Conservation (phyloP, 371 early-diverging fungal genomes). For the Syncephalastrum racemosum region DNA sequence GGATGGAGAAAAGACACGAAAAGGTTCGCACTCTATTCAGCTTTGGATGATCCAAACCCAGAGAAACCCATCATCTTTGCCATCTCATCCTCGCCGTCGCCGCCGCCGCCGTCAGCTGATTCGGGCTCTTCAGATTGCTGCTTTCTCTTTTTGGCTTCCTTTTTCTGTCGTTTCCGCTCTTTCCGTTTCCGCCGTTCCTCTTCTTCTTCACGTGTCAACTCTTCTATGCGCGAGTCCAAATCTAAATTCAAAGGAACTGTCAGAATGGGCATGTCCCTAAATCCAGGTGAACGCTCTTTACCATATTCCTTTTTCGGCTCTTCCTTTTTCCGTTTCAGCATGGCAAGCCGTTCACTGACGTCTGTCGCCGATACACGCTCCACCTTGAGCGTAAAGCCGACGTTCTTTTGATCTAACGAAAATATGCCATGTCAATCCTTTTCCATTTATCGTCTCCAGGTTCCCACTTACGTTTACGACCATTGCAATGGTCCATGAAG, state of each 20-base stretch:
- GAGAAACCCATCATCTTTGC: constrained; percentile 54
- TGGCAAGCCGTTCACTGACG: constrained; percentile 55
- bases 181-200: constrained; percentile 48
- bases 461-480: constrained; percentile 69
- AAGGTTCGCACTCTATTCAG: constrained; percentile 6
- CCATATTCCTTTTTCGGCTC: constrained; percentile 56
- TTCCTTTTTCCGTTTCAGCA: constrained; percentile 59
- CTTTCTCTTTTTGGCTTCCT: constrained; percentile 46
- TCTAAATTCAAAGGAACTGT: constrained; percentile 28
- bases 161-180: constrained; percentile 55
- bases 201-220: constrained; percentile 48
- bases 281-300: constrained; percentile 10
- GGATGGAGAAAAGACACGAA: too few species aligned
- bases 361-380: constrained; percentile 57
- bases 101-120: constrained; percentile 22
- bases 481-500: constrained; percentile 91
- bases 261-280: not conserved
- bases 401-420: constrained; percentile 41
- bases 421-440: not conserved
- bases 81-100: constrained; percentile 40
- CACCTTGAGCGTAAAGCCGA: constrained; percentile 80
- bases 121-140: constrained; percentile 4
- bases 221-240: constrained; percentile 53
- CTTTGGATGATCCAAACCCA: constrained; percentile 49
- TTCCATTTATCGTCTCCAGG: not conserved